Conservation (phyloP, 805 yeast species). For the Wickerhamiella brachini region DNA sequence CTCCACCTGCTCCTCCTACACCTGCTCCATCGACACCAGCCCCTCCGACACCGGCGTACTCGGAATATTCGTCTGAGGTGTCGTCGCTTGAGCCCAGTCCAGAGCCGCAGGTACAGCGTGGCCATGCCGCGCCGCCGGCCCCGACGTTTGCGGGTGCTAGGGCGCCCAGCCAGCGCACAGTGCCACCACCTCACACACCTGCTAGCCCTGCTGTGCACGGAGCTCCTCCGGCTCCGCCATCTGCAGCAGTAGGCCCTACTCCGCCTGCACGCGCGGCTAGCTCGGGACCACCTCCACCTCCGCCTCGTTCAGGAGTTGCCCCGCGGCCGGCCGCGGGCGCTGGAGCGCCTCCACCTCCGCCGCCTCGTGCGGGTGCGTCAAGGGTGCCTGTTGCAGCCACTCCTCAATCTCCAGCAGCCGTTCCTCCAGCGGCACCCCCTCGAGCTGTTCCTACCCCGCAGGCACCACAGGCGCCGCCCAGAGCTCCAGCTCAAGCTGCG, state of each 20-base stretch:
- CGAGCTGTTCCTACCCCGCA: slow-evolving; percentile 14
- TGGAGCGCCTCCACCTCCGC: slow-evolving; percentile 12
- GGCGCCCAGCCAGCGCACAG: neutral
- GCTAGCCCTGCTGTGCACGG: neutral
- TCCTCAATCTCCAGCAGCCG: slow-evolving; percentile 9
- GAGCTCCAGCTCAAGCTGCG: slow-evolving; percentile 12
- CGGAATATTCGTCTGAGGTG: neutral
- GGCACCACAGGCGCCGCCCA: slow-evolving; percentile 10
- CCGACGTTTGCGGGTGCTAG: neutral
- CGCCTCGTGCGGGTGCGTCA: slow-evolving; percentile 9
- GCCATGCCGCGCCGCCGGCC: neutral
- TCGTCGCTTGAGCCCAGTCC: neutral
- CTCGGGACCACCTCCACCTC: slow-evolving; percentile 5
- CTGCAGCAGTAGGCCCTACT: neutral
- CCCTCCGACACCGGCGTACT: slow-evolving; percentile 1
- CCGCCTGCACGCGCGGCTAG: slow-evolving; percentile 3
- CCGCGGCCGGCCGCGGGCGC: slow-evolving; percentile 1
- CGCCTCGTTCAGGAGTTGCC: slow-evolving; percentile 3
- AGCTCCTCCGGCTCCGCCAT: neutral
- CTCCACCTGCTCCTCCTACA: neutral
- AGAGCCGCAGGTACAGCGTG: neutral
- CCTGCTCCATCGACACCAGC: slow-evolving; percentile 3
- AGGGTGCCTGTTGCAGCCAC: slow-evolving; percentile 9
- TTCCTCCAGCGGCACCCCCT: slow-evolving; percentile 10
- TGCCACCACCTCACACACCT: neutral